Evolutionary conservation across 2,329 filamentous ascomycete species (phyloP).

Genomic region (Bipolaris cookei): DNA sequence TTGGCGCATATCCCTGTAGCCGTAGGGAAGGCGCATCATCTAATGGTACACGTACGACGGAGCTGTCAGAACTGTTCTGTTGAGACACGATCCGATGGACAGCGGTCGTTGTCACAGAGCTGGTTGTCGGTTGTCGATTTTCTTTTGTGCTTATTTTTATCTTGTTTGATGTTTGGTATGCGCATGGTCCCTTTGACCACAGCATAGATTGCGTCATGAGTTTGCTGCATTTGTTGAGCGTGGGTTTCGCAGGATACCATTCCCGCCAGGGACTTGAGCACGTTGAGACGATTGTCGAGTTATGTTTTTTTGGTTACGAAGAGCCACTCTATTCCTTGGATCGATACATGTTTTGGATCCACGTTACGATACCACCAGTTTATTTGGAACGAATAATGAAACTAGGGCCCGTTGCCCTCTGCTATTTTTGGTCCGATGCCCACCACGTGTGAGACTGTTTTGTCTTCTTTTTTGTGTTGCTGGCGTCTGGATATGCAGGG

Average conservation of each 20-base stretch:
- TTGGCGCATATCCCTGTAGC: conserved; percentile 18
- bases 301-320: conserved; percentile 9
- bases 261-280: conserved; percentile 3
- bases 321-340: conserved; percentile 10
- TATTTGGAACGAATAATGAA: conserved; percentile 32
- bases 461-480: not conserved
- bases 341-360: conserved; percentile 15
- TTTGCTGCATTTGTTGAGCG: conserved; percentile 31
- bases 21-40: conserved; percentile 26
- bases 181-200: conserved; percentile 9
- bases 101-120: conserved; percentile 17
- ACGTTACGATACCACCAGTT: conserved; percentile 19
- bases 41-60: conserved; percentile 33
- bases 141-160: conserved; percentile 10
- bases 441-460: conserved; percentile 8
- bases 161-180: conserved; percentile 25
- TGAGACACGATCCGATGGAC: conserved; percentile 24
- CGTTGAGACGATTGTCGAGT: conserved; percentile 1
- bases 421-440: conserved; percentile 15
- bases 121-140: conserved; percentile 12
- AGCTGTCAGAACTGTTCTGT: conserved; percentile 33
- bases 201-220: conserved; percentile 30
- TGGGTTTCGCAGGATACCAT: conserved; percentile 10
- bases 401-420: conserved; percentile 15
- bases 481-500: not conserved